phyloP scores from a whole-genome alignment of 176 grass and related monocot genomes.

The Cocos nucifera region DNA sequence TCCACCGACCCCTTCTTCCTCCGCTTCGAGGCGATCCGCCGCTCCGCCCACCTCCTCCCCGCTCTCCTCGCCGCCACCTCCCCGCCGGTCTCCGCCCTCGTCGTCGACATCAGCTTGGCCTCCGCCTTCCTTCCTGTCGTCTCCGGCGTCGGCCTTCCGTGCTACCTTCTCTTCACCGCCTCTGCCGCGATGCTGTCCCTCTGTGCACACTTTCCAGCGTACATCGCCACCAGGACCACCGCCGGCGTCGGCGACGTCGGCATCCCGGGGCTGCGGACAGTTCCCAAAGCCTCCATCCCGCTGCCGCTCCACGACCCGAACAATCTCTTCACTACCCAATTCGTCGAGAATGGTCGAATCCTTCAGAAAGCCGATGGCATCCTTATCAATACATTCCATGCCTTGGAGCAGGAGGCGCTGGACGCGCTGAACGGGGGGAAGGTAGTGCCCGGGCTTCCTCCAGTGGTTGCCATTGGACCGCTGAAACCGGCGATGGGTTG shows the following conservation, averaged over 20 bases:
- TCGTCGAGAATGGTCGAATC: conserved; percentile 30
- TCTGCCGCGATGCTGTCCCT: conserved; percentile 56
- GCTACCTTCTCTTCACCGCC: conserved; percentile 46
- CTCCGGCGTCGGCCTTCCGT: conserved; percentile 9
- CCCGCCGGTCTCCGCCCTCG: conserved; percentile 21
- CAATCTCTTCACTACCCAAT: conserved; percentile 45
- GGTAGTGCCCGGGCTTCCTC: conserved; percentile 23
- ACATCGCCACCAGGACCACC: conserved; percentile 17
- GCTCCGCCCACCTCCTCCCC: conserved; percentile 33
- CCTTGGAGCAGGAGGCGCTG: conserved; percentile 37
- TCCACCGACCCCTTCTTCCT: conserved; percentile 44
- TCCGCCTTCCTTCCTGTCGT: conserved; percentile 30
- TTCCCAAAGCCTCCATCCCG: conserved; percentile 16
- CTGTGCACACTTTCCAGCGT: conserved; percentile 23
- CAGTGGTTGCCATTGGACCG: conserved; percentile 31
- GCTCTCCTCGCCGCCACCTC: conserved; percentile 20
- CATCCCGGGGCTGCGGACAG: conserved; percentile 18
- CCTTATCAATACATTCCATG: conserved; percentile 46
- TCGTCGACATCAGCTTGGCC: conserved; percentile 30
- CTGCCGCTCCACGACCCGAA: conserved; percentile 20
- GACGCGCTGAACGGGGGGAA: conserved; percentile 29
- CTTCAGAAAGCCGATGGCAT: conserved; percentile 23
- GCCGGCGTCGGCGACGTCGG: conserved; percentile 29
- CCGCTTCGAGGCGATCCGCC: conserved; percentile 38
- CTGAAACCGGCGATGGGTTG: not conserved